Base-by-base conservation (phyloP, 1,139 yeast species). In the Kluyveromyces sp. region DNA sequence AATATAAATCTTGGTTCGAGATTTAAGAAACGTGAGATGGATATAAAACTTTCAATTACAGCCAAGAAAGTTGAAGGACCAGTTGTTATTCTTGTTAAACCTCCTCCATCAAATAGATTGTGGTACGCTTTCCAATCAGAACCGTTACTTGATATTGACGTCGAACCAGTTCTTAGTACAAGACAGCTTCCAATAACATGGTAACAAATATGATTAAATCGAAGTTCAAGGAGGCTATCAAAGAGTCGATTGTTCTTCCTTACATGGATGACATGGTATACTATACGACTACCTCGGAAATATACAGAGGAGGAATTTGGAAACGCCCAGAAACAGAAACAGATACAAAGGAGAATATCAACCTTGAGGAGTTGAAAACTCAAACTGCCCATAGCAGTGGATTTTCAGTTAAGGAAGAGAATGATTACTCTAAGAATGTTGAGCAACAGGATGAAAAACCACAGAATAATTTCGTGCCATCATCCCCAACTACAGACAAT, bases 291-390 rank as follows among this genome's bases (percentile, higher is more conserved):
- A 58, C 67, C 1, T 71, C 68, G 25, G 95, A 87, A 51, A 64
- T 86, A 10, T 92, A 80, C 61, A 75, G 96, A 53, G 97, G 96
- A 41, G 98, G 98, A 15, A 81, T 92, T 28, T 92, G 97, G 97
- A 87, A 57, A 25, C 48, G 49, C 6, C 15, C 21, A 7, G 46
- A 45, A 26, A 10, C 25, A 36, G 27, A 40, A 3, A 25, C 30
- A 4, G 34, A 34, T 21, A 29, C 7, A n/a, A 39, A 38, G 8
- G 33, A 28, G 25, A 37, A 35, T 7, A 38, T 42, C 7, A 27
- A 27, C 34, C 25, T 30, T 4, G 45, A 36, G 15, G 34, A 37
- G 21, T 39, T 37, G 15, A 47, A 42, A 27, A 37, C 31, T 29
- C 41, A 47, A 6, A 41, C 43, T 2, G 33, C 39, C 10, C 4